These are phyloP conservation scores for Fulvia fulva DNA, from an alignment of 2,329 filamentous ascomycete species.

Conservation along the genomic window DNA sequence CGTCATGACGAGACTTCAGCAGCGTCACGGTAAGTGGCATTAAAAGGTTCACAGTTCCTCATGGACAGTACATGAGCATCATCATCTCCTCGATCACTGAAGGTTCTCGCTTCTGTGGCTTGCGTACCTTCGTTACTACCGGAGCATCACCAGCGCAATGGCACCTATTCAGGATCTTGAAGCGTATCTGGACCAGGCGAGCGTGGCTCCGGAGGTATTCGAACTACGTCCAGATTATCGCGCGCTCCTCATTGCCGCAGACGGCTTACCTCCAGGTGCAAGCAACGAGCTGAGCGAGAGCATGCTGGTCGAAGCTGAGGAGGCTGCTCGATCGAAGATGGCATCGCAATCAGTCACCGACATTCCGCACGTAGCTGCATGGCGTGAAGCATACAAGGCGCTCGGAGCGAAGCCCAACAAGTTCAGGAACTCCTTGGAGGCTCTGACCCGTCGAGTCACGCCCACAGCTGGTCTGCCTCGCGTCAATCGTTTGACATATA, in stretches of 20 bases:
- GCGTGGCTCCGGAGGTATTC: constrained; percentile 29
- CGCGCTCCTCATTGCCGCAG: constrained; percentile 34
- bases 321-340: constrained; percentile 9
- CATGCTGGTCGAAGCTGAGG: constrained; percentile 31
- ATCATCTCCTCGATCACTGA: background rate
- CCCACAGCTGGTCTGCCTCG: constrained; percentile 31
- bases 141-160: background rate
- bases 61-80: background rate
- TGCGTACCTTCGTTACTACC: background rate
- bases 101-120: background rate
- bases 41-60: background rate
- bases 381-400: constrained; percentile 38
- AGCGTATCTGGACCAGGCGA: constrained; percentile 12
- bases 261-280: constrained; percentile 30
- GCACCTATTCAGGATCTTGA: constrained; percentile 3
- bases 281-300: constrained; percentile 33
- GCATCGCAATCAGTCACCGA: constrained; percentile 26
- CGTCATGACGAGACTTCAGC: background rate
- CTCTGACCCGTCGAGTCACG: constrained; percentile 34
- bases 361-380: constrained; percentile 37
- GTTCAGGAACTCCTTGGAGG: constrained; percentile 37
- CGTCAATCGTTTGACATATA: constrained; percentile 39
- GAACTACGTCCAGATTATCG: constrained; percentile 38
- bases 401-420: constrained; percentile 41
- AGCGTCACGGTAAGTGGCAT: background rate